Percentiles rank a stretch among this genome's conserved stretches.
Conservation (phyloP, 768 basidiomycete genomes). For the Boletus barrowsii region DNA sequence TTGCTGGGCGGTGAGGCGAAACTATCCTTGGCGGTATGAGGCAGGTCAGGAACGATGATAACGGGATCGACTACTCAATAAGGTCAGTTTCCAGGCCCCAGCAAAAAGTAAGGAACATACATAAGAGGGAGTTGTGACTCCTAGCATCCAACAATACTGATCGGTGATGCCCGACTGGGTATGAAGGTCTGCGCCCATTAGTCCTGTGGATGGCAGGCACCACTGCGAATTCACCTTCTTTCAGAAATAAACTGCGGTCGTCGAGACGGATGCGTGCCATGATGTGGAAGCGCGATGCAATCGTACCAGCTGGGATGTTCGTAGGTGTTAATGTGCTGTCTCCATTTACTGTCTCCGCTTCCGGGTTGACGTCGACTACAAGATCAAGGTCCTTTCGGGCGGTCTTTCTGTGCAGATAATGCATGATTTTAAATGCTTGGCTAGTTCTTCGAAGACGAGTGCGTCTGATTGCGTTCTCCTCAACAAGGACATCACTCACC, state of each 20-base stretch:
- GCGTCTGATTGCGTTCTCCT: neutral
- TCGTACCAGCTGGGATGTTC: conserved; percentile 14
- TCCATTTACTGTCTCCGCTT: neutral
- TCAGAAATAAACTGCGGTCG: conserved; percentile 45
- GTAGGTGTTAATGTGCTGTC: neutral
- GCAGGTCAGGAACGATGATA: conserved; percentile 34
- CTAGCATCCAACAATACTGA: conserved; percentile 48
- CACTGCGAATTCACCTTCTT: conserved; percentile 31
- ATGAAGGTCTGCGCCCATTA: conserved; percentile 34
- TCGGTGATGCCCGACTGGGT: conserved; percentile 23
- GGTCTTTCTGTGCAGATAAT: conserved; percentile 39
- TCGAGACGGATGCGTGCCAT: conserved; percentile 39
- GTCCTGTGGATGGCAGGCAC: neutral
- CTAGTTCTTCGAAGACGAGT: neutral
- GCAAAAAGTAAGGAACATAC: conserved; percentile 31
- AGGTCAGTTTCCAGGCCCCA: neutral
- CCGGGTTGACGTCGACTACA: conserved; percentile 9
- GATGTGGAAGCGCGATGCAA: conserved; percentile 44
- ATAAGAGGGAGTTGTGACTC: conserved; percentile 45
- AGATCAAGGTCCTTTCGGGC: conserved; percentile 38
- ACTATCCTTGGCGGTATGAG: conserved; percentile 36
- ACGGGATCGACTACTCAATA: conserved; percentile 23
- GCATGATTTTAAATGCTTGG: conserved; percentile 18
- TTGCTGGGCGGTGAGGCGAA: conserved; percentile 30
- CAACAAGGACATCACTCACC: too few relatives aligned